Evolutionary conservation across 2,329 filamentous ascomycete genomes (phyloP), one percentile per base, ranked within the genome.

Genomic region (Cercospora sesami): DNA sequence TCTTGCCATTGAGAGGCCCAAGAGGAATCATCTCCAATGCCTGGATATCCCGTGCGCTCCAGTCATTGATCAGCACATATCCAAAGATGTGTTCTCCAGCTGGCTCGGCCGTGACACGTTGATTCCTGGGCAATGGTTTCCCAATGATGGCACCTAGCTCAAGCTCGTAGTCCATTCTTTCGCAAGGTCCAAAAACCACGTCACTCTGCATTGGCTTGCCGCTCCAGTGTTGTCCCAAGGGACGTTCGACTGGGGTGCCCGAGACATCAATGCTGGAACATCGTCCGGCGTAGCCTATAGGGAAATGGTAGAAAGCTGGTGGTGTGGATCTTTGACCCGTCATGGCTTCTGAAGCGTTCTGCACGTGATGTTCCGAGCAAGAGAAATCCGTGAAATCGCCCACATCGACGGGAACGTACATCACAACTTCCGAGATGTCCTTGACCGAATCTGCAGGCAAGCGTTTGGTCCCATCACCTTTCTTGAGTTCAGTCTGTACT

Each of bases 1-100:
- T 85, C 75, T 90, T 90, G 3, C 85, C 83, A 62, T 88, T 88
- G 59, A 89, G 80, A 0, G 87, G 87, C 0, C 87, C 87, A 0
- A 89, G 78, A 0, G 87, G 86, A 4, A 79, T 80, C 86, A 89
- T 89, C 71, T 90, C 88, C 23, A 86, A 79, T 0, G 78, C 82
- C 75, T 90, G 87, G 21, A 90, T 86, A 73, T 90, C 87, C n/a
- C 87, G 80, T 21, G 86, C 78, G 67, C 82, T 85, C 87, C 87
- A 90, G 69, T 89, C 86, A 70, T 89, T 89, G 10, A 89, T 72
- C 12, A 90, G 76, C 0, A 87, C 84, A 21, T 87, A 79, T 0
- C 87, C 87, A 74, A 89, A 89, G 10, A 89, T 85, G 69, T 89
- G 85, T 1, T 85, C 80, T n/a, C 78, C 77, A 0, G 81, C 81